phyloP scores from a whole-genome alignment of 176 grass and related monocot genomes.

The Stipa capillata region DNA sequence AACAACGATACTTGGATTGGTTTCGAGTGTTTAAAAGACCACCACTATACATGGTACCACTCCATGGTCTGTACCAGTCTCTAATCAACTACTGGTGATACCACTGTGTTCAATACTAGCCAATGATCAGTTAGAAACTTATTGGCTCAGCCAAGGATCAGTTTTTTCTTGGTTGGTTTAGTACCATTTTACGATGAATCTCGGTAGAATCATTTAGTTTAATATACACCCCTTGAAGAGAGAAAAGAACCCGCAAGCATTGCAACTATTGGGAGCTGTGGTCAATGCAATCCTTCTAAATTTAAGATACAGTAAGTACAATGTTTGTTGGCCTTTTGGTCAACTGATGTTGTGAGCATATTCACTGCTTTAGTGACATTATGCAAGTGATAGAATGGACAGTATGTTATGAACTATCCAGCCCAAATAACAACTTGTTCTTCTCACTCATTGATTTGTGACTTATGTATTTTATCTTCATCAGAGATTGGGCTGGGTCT shows the following conservation, averaged over 20 bases:
- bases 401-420: background rate
- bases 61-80: background rate
- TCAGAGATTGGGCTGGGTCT: conserved; percentile 88
- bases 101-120: background rate
- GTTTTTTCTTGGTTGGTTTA: background rate
- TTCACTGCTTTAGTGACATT: background rate
- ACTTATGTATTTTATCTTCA: conserved; percentile 19
- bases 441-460: background rate
- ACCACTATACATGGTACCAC: background rate
- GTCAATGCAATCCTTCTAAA: too few species aligned
- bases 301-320: too few species aligned
- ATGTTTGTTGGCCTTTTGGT: too few species aligned
- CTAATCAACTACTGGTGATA: background rate
- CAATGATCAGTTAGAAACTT: background rate
- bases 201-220: background rate
- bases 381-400: conserved; percentile 1
- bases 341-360: conserved; percentile 1
- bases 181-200: background rate
- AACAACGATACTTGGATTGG: background rate
- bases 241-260: background rate
- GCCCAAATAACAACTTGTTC: conserved; percentile 4
- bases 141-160: background rate
- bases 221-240: background rate
- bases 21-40: background rate
- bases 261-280: too few species aligned